phyloP scores from a whole-genome alignment of 495 filamentous ascomycete species.

The Chaetomidium leptoderma region DNA sequence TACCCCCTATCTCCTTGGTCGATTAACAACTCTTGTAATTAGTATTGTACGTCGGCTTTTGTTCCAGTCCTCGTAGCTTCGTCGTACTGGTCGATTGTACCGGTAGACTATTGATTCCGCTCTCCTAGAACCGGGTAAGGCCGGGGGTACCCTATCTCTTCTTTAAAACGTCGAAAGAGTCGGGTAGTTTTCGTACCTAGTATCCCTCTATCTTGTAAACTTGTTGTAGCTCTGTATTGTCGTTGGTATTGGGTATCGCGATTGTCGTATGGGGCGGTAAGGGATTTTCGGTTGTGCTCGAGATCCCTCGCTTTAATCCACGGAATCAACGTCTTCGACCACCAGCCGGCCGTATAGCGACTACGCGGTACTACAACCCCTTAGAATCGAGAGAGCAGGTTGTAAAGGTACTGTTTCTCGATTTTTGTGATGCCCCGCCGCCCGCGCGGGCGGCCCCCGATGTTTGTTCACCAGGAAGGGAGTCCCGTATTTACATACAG shows the following conservation, averaged over 20 bases:
- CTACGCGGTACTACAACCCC: neutral
- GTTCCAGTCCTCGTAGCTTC: neutral
- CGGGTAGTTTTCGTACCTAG: neutral
- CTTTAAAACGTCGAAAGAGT: too few species aligned
- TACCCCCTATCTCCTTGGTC: neutral
- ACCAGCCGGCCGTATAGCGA: neutral
- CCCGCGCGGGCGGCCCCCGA: too few species aligned
- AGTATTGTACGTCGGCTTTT: neutral
- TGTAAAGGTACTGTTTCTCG: neutral
- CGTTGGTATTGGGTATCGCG: too few species aligned
- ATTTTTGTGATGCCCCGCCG: neutral
- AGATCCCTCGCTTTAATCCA: neutral
- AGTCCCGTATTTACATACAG: too few species aligned
- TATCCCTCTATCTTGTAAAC: neutral
- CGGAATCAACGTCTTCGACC: neutral
- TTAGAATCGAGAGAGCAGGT: neutral
- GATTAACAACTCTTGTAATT: conserved; percentile 1
- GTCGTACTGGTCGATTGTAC: neutral
- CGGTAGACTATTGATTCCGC: neutral
- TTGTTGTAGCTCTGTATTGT: neutral
- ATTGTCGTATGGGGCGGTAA: neutral
- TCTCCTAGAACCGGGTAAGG: neutral
- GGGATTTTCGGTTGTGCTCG: neutral
- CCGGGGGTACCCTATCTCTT: neutral
- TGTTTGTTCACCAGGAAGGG: neutral